These are phyloP conservation scores for Amanita exitialis DNA, from an alignment of 768 basidiomycete genomes.

Conservation along the genomic window DNA sequence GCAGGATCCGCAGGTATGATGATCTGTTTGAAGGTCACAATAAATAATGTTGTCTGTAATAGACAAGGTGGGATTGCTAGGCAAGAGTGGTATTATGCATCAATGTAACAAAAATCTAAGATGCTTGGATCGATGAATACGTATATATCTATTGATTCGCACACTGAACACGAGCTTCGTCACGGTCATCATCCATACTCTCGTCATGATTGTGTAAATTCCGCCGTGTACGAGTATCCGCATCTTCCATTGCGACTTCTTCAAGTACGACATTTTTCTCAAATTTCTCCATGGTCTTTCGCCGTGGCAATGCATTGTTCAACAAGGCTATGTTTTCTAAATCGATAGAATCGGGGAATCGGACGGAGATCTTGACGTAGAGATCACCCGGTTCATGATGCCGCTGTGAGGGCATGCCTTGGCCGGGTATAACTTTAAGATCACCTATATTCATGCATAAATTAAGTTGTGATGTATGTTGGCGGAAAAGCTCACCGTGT, in stretches of 20 bases:
- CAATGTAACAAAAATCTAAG: conserved; percentile 23
- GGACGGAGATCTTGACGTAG: conserved; percentile 76
- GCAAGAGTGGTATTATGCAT: conserved; percentile 27
- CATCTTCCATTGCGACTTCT: conserved; percentile 76
- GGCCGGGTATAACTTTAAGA: conserved; percentile 83
- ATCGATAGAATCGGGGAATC: conserved; percentile 81
- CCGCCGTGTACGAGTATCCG: conserved; percentile 53
- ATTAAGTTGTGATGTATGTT: conserved; percentile 5
- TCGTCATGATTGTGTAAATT: conserved; percentile 46
- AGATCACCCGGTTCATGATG: conserved; percentile 97
- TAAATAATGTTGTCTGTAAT: conserved; percentile 5
- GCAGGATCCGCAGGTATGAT: conserved; percentile 65
- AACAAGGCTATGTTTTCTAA: conserved; percentile 57
- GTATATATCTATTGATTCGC: conserved; percentile 59
- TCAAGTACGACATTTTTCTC: conserved; percentile 64
- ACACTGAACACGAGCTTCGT: conserved; percentile 94
- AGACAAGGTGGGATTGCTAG: conserved; percentile 40
- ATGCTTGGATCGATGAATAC: conserved; percentile 12
- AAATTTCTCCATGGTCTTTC: conserved; percentile 56
- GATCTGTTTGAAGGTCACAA: background rate
- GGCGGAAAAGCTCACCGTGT: conserved; percentile 57
- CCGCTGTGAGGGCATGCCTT: conserved; percentile 98
- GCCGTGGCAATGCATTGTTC: conserved; percentile 79
- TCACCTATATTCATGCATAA: conserved; percentile 40
- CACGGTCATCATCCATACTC: conserved; percentile 87